Conservation (phyloP, 2,329 filamentous ascomycete genomes). For the Exophiala viscosa region DNA sequence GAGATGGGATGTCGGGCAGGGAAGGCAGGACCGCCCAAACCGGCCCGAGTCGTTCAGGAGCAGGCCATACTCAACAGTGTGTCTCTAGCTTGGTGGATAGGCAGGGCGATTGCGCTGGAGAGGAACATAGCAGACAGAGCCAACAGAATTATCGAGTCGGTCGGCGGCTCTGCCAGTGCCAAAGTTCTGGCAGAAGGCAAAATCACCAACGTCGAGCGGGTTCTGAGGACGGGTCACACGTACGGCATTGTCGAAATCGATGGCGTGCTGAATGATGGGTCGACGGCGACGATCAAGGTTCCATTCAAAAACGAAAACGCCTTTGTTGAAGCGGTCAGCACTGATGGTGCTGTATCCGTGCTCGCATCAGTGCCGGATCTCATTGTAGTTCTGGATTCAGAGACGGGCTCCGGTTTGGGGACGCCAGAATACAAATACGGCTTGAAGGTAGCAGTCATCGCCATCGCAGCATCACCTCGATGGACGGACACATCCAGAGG, state of each 20-base stretch:
- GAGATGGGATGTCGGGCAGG: slow-evolving; percentile 52
- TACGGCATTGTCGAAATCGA: slow-evolving; percentile 57
- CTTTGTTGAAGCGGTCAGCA: slow-evolving; percentile 17
- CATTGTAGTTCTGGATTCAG: slow-evolving; percentile 54
- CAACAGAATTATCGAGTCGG: slow-evolving; percentile 53
- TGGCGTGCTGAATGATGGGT: slow-evolving; percentile 37
- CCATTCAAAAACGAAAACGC: slow-evolving; percentile 70
- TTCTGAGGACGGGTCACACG: slow-evolving; percentile 51
- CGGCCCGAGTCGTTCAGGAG: slow-evolving; percentile 35
- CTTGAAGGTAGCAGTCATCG: slow-evolving; percentile 47
- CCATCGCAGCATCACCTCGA: slow-evolving; percentile 56
- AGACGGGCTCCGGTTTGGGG: slow-evolving; percentile 55
- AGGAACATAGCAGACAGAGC: slow-evolving; percentile 49
- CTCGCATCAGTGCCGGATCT: slow-evolving; percentile 57
- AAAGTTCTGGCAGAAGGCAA: slow-evolving; percentile 62
- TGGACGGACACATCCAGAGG: slow-evolving; percentile 51
- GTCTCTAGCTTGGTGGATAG: slow-evolving; percentile 51
- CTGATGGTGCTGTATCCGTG: slow-evolving; percentile 30
- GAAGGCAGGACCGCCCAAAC: slow-evolving; percentile 40
- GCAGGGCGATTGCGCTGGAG: slow-evolving; percentile 52
- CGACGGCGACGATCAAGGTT: slow-evolving; percentile 52
- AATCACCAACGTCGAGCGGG: slow-evolving; percentile 56
- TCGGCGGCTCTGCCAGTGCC: slow-evolving; percentile 41
- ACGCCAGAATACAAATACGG: slow-evolving; percentile 55
- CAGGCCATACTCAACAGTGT: slow-evolving; percentile 41